Evolutionary conservation across 1,284 basidiomycete genomes (phyloP).

Genomic region (Pterulicium gracile): DNA sequence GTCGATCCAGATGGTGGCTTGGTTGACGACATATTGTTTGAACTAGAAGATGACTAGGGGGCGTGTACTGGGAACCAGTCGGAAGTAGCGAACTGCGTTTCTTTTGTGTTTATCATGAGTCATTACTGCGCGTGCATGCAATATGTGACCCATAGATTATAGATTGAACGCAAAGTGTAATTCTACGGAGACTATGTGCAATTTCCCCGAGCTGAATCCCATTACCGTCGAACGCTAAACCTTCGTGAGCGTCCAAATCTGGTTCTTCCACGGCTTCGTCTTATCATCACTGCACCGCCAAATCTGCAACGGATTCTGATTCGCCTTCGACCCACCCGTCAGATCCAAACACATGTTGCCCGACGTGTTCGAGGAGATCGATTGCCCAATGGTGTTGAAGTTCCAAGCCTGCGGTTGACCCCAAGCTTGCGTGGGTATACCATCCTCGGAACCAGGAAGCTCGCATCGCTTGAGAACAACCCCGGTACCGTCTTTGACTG

Average conservation of each 20-base stretch:
- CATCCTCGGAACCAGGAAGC: neutral
- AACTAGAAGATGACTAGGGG: too few species aligned
- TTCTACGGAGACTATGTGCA: too few species aligned
- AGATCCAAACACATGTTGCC: neutral
- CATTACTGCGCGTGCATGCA: too few species aligned
- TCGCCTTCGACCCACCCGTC: neutral
- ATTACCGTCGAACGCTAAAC: too few species aligned
- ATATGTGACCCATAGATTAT: too few species aligned
- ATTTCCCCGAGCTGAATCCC: too few species aligned
- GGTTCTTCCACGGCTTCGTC: neutral
- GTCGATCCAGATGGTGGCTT: too few species aligned
- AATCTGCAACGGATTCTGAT: neutral
- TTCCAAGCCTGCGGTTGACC: neutral
- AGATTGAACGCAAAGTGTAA: too few species aligned
- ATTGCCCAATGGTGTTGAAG: neutral
- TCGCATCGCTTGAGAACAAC: neutral
- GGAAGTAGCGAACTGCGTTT: too few species aligned
- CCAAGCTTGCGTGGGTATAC: neutral
- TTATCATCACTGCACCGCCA: neutral
- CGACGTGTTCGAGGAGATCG: neutral
- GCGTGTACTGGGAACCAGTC: too few species aligned
- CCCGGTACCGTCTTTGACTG: neutral
- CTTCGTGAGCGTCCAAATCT: neutral
- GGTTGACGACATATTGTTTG: too few species aligned
- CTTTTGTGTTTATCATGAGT: too few species aligned